Evolutionary conservation across 2,329 filamentous ascomycete genomes (phyloP), one percentile per base, ranked within the genome.

Genomic region (Zymoseptoria brevis): DNA sequence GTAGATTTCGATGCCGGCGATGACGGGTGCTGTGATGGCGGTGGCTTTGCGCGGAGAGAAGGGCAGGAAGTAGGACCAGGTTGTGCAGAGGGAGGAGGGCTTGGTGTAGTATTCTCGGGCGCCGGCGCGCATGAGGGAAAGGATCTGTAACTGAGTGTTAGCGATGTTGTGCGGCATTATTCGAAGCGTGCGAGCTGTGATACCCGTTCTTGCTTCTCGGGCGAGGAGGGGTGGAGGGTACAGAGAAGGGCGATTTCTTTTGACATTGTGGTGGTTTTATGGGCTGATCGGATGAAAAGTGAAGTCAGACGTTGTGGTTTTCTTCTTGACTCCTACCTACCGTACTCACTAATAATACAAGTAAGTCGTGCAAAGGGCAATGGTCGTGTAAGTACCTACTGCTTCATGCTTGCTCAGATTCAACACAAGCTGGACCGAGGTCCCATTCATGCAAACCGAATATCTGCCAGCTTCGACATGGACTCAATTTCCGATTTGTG

Each of bases 1-100:
- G 53, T 70, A 69, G 22, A 70, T 64, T 26, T 70, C 68, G 9
- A 69, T 53, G 6, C 67, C 68, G 35, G 56, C 58, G 30, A 69
- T 60, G 54, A 64, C 26, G 22, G 61, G 57, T 19, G 49, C 22
- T n/a, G 35, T 16, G 41, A 7, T 45, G 48, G 50, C 21, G 16
- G 49, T 11, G 24, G 55, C 29, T 19, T 64, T 63, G 9, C 57
- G 54, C 8, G 62, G 54, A 21, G 50, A 58, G 54, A 62, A 58
- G 19, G 66, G 63, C 8, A 51, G 58, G 55, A 59, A 63, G 30
- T 63, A 61, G 4, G 54, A 57, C 58, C 60, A 62, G 53, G 55
- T 24, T 19, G 63, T 63, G 51, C 67, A 69, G 16, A 64, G 57
- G 2, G 67, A 57, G 19, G 54, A 53, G 11, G 68, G 64, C 48